Base-by-base conservation (phyloP, 345 rosid species). In the Lumnitzera racemosa region DNA sequence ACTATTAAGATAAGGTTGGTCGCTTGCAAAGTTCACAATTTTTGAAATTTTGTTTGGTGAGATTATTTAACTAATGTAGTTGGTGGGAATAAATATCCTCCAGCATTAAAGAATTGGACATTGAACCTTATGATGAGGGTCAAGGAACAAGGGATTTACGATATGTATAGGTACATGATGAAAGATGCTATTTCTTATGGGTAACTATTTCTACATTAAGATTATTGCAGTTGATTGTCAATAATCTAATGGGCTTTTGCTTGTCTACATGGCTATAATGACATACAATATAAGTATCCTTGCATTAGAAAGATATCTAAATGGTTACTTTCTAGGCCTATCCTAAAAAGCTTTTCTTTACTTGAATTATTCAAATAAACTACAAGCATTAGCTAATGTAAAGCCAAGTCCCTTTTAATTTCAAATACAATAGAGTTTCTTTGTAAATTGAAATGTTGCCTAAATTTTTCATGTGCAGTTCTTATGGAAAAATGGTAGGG, bases 231-330 rank as follows among this genome's bases (percentile, higher is more conserved):
- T 36, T 36, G 10, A 36, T 64, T 10, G 46, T 66, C 46, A 29
- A 46, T 24, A 43, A 47, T 51, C 36, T 50, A 53, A 24, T 13
- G 24, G 59, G 53, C 20, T 48, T 65, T 24, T 53, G 25, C 70
- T 61, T 61, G 15, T 72, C 57, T 78, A 89, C 94, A 92, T 92
- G 96, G 98, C 98, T 64, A 87, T 89, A 72, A 85, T 91, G 0
- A 92, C 96, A 29, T 71, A 87, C 61, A 76, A 85, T 61, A 92
- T 96, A 52, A 81, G 95, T 47, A 76, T 87, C 66, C 94, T 87
- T 24, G 84, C 85, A 15, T 69, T 83, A 0, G 84, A 85, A 65
- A 89, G 98, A 92, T 92, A 89, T 71, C 77, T 55, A 78, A 78
- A 81, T 74, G 96, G 96, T 92, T 12, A 49, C 56, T 53, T 31